These are phyloP conservation scores for Penicillium alfredii DNA, from an alignment of 495 filamentous ascomycete genomes.

Conservation along the genomic window DNA sequence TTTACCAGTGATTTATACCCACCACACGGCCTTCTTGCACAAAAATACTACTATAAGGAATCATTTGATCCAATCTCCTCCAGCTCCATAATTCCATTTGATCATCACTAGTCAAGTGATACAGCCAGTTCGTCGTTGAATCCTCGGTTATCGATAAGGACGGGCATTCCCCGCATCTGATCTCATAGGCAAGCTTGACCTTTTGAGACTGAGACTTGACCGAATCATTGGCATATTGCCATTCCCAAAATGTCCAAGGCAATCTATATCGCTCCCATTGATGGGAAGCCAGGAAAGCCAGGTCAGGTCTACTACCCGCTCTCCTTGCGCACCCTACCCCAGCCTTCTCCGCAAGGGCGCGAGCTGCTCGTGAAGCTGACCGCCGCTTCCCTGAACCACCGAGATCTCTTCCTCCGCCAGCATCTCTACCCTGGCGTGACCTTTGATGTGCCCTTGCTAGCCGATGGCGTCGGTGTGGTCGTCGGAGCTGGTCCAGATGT, in stretches of 20 bases:
- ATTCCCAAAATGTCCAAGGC: conserved; percentile 56
- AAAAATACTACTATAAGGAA: too few relatives aligned
- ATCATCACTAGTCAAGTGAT: too few relatives aligned
- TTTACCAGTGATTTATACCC: too few relatives aligned
- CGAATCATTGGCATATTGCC: too few relatives aligned
- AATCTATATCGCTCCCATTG: conserved; percentile 43
- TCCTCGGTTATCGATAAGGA: conserved; percentile 18
- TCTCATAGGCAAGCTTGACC: neutral
- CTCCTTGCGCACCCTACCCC: conserved; percentile 51
- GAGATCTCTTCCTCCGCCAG: conserved; percentile 86
- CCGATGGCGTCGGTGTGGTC: conserved; percentile 76
- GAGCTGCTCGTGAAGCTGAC: conserved; percentile 65
- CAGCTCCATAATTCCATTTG: too few relatives aligned
- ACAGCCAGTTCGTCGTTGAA: neutral
- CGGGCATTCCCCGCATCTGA: conserved; percentile 17
- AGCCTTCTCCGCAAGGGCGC: conserved; percentile 52
- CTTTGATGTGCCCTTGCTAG: conserved; percentile 67
- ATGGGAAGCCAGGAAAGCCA: conserved; percentile 65
- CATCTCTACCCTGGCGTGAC: conserved; percentile 80
- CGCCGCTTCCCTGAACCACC: conserved; percentile 82
- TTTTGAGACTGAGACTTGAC: neutral
- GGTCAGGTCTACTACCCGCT: conserved; percentile 78
- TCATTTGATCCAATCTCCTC: too few relatives aligned
- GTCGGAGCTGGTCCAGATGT: conserved; percentile 52
- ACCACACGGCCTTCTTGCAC: too few relatives aligned